Evolutionary conservation across 805 yeast species (phyloP).

Genomic region (Myxozyma vanderwaltii): DNA sequence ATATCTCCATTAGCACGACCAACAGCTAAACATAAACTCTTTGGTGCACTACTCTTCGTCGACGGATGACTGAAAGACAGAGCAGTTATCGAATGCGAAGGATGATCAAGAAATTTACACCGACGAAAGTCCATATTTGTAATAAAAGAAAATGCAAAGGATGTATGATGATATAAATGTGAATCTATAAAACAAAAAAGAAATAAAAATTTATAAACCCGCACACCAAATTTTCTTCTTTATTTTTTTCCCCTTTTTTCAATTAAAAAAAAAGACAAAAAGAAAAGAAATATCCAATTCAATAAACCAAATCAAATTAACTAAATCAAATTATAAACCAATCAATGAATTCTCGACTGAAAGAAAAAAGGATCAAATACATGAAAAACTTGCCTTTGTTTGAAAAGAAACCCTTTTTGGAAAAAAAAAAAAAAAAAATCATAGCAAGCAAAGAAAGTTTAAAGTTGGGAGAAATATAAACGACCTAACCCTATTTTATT

Average conservation of each 20-base stretch:
- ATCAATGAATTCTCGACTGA: too few species aligned
- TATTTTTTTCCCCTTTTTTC: too few species aligned
- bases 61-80: slow-evolving; percentile 57
- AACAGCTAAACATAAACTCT: slow-evolving; percentile 75
- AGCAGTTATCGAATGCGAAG: slow-evolving; percentile 82
- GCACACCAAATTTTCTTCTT: too few species aligned
- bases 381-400: too few species aligned
- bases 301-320: too few species aligned
- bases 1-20: slow-evolving; percentile 94
- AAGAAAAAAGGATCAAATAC: too few species aligned
- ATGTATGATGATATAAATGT: not conserved
- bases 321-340: too few species aligned
- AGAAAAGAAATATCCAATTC: too few species aligned
- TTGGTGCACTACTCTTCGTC: slow-evolving; percentile 50
- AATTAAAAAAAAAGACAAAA: too few species aligned
- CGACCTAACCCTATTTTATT: not conserved
- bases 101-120: slow-evolving; percentile 86
- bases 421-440: slow-evolving; percentile 12
- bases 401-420: too few species aligned
- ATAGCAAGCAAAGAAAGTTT: slow-evolving; percentile 6
- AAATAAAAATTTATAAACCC: too few species aligned
- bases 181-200: not conserved
- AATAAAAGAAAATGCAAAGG: too few species aligned
- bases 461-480: slow-evolving; percentile 7
- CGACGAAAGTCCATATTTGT: slow-evolving; percentile 90